phyloP scores from a whole-genome alignment of 179 eudicot genomes.

The Silene noctiflora region DNA sequence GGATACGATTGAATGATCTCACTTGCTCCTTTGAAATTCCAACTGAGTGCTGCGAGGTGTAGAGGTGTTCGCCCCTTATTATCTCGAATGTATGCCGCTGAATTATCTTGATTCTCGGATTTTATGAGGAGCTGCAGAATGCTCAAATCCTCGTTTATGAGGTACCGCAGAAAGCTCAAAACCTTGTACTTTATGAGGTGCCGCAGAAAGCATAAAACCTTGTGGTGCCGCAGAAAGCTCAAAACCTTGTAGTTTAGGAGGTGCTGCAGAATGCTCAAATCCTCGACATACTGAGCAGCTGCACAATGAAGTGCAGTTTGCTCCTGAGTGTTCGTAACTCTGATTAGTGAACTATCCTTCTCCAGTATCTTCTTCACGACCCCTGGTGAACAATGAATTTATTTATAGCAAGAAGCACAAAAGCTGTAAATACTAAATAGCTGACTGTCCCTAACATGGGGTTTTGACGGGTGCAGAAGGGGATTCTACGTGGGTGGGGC shows the following conservation, averaged over 20 bases:
- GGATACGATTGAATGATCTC: conserved; percentile 8
- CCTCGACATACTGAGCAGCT: conserved; percentile 12
- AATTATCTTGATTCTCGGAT: not conserved
- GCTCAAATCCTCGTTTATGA: too few species aligned
- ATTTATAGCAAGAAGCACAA: not conserved
- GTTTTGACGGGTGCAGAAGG: too few species aligned
- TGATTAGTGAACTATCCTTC: not conserved
- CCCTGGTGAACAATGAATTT: conserved; percentile 14
- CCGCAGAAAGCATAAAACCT: too few species aligned
- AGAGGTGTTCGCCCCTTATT: conserved; percentile 22
- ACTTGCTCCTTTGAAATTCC: conserved; percentile 1
- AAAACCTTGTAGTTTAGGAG: too few species aligned
- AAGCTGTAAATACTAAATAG: too few species aligned
- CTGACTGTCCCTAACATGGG: too few species aligned
- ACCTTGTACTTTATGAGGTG: too few species aligned
- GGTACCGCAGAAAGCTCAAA: too few species aligned
- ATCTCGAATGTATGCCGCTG: conserved; percentile 23
- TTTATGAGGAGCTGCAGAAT: conserved; percentile 9
- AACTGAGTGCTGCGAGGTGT: conserved; percentile 10
- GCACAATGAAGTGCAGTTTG: conserved; percentile 24
- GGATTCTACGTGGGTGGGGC: too few species aligned
- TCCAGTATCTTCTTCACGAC: conserved; percentile 14
- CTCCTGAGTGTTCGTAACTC: conserved; percentile 12
- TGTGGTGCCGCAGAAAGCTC: too few species aligned
- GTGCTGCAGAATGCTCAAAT: too few species aligned